These are phyloP conservation scores for Fomitopsis schrenkii DNA, from an alignment of 1,284 basidiomycete genomes.

Conservation along the genomic window DNA sequence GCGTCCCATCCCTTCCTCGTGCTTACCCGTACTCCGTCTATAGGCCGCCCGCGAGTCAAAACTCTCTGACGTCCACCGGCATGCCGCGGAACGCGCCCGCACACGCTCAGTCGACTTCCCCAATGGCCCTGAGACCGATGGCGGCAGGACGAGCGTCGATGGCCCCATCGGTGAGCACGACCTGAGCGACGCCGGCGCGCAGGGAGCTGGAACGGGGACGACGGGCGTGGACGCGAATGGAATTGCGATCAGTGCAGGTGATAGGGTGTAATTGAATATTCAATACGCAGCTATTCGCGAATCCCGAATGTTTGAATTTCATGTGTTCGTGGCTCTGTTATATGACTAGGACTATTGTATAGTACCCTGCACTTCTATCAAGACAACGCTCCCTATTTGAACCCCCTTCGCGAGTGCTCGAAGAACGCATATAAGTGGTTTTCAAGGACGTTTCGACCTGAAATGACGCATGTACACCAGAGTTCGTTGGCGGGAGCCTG, in stretches of 20 bases:
- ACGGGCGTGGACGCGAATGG: neutral
- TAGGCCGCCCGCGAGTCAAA: conserved; percentile 25
- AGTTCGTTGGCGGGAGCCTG: too few relatives aligned
- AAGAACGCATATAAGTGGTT: too few relatives aligned
- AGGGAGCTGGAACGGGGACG: neutral
- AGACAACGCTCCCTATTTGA: too few relatives aligned
- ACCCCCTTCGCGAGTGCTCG: too few relatives aligned
- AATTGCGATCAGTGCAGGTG: neutral
- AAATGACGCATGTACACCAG: too few relatives aligned
- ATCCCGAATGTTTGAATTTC: neutral
- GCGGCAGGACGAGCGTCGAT: too few relatives aligned
- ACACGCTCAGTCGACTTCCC: neutral
- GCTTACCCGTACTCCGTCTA: neutral
- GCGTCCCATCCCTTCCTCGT: too few relatives aligned
- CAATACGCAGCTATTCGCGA: neutral
- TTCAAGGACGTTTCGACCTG: too few relatives aligned
- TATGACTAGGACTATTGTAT: too few relatives aligned
- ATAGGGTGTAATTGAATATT: neutral
- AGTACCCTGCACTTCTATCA: too few relatives aligned
- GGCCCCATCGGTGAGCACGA: neutral
- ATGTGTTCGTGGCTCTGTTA: too few relatives aligned
- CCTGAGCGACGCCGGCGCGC: neutral
- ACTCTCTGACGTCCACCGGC: conserved; percentile 24
- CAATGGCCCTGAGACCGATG: neutral
- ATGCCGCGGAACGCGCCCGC: conserved; percentile 13